Evolutionary conservation across 1,139 yeast genomes (phyloP).

Genomic region (Nadsonia commutata): DNA sequence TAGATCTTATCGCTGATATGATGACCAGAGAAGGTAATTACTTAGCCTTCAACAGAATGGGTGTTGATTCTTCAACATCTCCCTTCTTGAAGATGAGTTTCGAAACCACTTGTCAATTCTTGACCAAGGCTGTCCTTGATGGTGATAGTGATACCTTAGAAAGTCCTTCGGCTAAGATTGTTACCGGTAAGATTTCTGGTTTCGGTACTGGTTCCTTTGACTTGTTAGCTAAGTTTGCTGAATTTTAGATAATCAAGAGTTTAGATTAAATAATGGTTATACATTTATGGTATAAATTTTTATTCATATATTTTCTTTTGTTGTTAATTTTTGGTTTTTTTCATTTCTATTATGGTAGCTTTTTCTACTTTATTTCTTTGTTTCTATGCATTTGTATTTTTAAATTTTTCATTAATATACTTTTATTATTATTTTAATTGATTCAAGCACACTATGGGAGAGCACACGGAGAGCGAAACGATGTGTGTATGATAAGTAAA

Average conservation of each 20-base stretch:
- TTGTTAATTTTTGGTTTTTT: neutral
- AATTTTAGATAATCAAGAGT: too few species aligned
- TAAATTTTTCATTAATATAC: neutral
- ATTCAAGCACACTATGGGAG: too few species aligned
- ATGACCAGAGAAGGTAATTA: conserved; percentile 98
- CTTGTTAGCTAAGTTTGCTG: neutral
- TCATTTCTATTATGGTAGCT: neutral
- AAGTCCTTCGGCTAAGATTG: conserved; percentile 91
- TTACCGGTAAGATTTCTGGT: conserved; percentile 76
- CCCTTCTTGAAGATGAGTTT: conserved; percentile 98
- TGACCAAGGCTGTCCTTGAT: conserved; percentile 90
- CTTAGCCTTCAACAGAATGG: conserved; percentile 94
- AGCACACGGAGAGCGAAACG: too few species aligned
- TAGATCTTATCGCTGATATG: conserved; percentile 95
- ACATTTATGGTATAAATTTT: too few species aligned
- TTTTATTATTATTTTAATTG: too few species aligned
- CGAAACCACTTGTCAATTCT: conserved; percentile 95
- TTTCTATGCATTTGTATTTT: neutral
- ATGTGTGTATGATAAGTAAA: too few species aligned
- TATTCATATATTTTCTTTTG: too few species aligned
- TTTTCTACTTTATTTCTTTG: neutral
- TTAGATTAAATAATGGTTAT: too few species aligned
- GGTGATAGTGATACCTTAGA: conserved; percentile 81
- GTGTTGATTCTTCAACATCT: conserved; percentile 89
- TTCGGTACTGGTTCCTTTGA: conserved; percentile 98